Base-by-base conservation (phyloP, 2,329 filamentous ascomycete species). In the Alternaria sp. region DNA sequence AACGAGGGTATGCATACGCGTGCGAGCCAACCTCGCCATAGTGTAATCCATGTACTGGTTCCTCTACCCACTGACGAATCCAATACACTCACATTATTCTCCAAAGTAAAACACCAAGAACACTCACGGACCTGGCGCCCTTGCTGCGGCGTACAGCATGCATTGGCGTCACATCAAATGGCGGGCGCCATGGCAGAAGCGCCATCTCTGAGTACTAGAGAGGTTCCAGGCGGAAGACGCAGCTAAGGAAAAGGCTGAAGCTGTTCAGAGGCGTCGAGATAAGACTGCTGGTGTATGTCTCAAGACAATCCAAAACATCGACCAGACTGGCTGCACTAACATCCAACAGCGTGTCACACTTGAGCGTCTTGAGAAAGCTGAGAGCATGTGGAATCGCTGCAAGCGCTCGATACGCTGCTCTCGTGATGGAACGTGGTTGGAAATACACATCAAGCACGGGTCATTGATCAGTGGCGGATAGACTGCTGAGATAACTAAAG, bases 141-240 rank as follows among this genome's bases (percentile, higher is more conserved):
- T 38, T 36, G 18, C 28, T 20, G 10, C 14, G n/a, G 11, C 14
- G 25, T 34, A n/a, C 43, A 43, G 6, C 44, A 59, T 59, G 57
- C 57, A 59, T 32, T 59, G 51, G 51, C 51, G 57, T 28, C 51
- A 51, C 36, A 51, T 59, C 22, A 59, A 59, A 30, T 43, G 45
- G 44, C 44, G 51, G 12, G 40, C 40, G 28, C 57, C 51, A 20
- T 44, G 45, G 44, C 43, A 41, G 16, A 54, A 49, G 34, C 57
- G 57, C 30, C 38, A 54, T 14, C 45, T 44, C 5, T 50, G 45
- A 20, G 38, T 55, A 32, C 45, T 49, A n/a, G 57, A 59, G 45
- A 30, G 12, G 10, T 32, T 59, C 22, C 36, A 34, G 20, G 57
- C 51, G 22, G 46, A 54, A 20, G 57, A 55, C 10, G 44, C 36